phyloP scores from a whole-genome alignment of 768 basidiomycete species.

The Termitomyces bulborhizus region DNA sequence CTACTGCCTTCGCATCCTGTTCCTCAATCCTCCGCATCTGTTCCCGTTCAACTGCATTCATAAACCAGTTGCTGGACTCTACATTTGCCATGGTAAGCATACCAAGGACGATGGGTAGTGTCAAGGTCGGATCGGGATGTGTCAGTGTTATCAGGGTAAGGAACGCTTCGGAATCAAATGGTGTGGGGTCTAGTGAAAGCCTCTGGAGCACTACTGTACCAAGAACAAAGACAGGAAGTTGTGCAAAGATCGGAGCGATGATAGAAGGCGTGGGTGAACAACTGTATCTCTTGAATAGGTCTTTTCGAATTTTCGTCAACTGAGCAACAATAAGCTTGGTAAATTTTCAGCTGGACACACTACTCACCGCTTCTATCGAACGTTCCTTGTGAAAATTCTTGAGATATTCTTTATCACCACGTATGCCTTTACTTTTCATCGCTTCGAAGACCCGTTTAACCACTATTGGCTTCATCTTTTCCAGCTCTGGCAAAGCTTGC shows the following conservation, averaged over 20 bases:
- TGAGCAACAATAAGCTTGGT: constrained; percentile 18
- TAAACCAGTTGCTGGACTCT: constrained; percentile 71
- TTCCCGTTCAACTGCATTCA: constrained; percentile 50
- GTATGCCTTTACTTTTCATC: constrained; percentile 52
- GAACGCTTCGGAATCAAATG: constrained; percentile 74
- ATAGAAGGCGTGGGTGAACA: constrained; percentile 57
- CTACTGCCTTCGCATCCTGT: constrained; percentile 39
- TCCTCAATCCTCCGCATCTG: constrained; percentile 42
- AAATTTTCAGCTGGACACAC: background rate
- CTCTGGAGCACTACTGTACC: constrained; percentile 52
- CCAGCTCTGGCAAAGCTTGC: constrained; percentile 50
- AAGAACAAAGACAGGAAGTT: constrained; percentile 70
- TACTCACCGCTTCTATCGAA: constrained; percentile 39
- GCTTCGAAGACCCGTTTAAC: constrained; percentile 36
- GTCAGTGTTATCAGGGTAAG: constrained; percentile 64
- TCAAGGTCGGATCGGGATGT: constrained; percentile 65
- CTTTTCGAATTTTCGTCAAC: constrained; percentile 49
- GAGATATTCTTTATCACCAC: constrained; percentile 48
- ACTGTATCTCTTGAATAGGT: constrained; percentile 52
- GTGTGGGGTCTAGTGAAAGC: constrained; percentile 52
- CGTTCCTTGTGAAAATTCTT: constrained; percentile 42
- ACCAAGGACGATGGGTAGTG: constrained; percentile 66
- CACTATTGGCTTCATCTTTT: constrained; percentile 38
- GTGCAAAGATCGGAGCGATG: constrained; percentile 53
- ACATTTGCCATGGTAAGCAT: constrained; percentile 74